These are phyloP conservation scores for Pichia sp. DNA, from an alignment of 1,139 yeast genomes.

Conservation along the genomic window DNA sequence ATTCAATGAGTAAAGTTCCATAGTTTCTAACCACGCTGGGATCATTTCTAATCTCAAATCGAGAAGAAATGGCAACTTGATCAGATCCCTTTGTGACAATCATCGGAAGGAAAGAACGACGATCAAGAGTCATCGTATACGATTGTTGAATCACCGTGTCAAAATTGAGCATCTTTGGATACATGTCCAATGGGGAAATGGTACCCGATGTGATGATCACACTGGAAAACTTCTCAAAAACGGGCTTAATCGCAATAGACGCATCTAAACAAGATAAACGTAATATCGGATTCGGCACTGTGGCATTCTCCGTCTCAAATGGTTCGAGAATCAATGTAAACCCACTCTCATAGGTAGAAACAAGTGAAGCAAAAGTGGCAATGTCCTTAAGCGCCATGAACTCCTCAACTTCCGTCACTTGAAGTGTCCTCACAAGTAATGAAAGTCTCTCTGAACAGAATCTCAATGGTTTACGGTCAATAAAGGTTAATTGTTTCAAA, in stretches of 20 bases:
- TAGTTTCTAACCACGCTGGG: constrained; percentile 97
- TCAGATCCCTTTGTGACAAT: constrained; percentile 96
- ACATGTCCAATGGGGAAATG: constrained; percentile 97
- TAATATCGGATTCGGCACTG: constrained; percentile 96
- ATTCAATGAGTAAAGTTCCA: constrained; percentile 87
- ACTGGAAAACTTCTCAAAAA: constrained; percentile 88
- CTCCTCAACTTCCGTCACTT: constrained; percentile 83
- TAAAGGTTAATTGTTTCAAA: constrained; percentile 85
- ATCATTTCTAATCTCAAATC: constrained; percentile 95
- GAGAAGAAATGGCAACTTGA: constrained; percentile 92
- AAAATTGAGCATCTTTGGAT: constrained; percentile 93
- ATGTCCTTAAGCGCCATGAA: constrained; percentile 89
- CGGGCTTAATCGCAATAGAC: constrained; percentile 95
- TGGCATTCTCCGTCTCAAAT: constrained; percentile 92
- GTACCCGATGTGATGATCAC: constrained; percentile 97
- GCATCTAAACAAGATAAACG: constrained; percentile 96
- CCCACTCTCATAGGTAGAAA: constrained; percentile 91
- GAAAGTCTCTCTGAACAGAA: constrained; percentile 91
- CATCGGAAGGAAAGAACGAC: constrained; percentile 90
- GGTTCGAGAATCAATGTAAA: constrained; percentile 91
- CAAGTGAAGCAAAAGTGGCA: constrained; percentile 93
- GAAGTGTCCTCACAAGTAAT: constrained; percentile 80
- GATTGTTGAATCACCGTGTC: constrained; percentile 93
- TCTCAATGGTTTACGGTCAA: constrained; percentile 82
- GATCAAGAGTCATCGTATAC: constrained; percentile 89